Conservation (phyloP, 129 eudicot genomes). For the Centrapalus pauciflorus region DNA sequence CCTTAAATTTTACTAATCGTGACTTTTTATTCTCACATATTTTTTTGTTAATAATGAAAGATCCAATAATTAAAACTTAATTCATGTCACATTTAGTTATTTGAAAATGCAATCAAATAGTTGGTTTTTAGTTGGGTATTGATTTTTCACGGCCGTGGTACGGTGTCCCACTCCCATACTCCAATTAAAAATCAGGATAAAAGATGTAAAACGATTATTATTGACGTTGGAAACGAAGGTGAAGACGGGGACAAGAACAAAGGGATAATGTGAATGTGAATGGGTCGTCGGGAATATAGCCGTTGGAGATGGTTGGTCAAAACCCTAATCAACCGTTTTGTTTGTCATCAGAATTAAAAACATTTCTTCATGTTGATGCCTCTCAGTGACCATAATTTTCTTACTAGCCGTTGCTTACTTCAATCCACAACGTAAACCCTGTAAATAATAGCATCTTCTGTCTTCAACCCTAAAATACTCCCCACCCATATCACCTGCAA, state of each 20-base stretch:
- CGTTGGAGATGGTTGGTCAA: conserved; percentile 26
- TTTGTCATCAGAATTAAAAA: neutral
- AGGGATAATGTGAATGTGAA: neutral
- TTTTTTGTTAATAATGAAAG: no score
- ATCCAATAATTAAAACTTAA: no score
- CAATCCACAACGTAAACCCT: conserved; percentile 22
- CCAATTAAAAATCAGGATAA: neutral
- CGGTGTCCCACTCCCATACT: no score
- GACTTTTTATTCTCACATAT: no score
- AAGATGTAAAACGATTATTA: neutral
- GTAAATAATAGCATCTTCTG: neutral
- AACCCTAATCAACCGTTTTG: conserved; percentile 13
- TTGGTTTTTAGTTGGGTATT: no score
- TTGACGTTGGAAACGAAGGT: neutral
- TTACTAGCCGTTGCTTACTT: conserved; percentile 29
- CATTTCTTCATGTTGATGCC: neutral
- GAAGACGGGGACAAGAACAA: neutral
- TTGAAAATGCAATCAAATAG: no score
- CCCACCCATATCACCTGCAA: neutral
- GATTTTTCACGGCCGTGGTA: no score
- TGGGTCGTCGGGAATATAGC: conserved; percentile 12
- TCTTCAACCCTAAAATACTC: neutral
- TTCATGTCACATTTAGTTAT: no score
- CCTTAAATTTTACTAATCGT: no score
- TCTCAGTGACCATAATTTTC: neutral